Conservation (phyloP, 192 early-diverging fungal genomes). For the Dissophora ornata region DNA sequence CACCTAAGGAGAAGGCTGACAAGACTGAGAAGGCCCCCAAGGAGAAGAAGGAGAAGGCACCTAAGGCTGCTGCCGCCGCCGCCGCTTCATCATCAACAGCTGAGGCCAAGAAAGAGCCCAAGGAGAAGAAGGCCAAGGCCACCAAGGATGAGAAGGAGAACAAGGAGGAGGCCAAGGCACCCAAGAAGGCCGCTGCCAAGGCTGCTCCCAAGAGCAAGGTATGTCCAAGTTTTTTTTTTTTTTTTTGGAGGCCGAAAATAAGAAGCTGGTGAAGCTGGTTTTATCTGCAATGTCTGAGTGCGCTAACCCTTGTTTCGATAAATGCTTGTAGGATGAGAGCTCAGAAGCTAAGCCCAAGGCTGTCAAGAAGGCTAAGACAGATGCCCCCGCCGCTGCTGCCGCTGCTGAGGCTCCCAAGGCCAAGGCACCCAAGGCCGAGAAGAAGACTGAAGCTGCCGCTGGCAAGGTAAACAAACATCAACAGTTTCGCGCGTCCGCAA, state of each 20-base stretch:
- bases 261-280: too few relatives aligned
- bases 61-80: neutral
- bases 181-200: constrained; percentile 21
- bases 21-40: constrained; percentile 21
- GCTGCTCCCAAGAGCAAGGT: constrained; percentile 19
- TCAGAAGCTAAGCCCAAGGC: constrained; percentile 47
- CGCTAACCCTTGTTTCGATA: neutral
- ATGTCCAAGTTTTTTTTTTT: neutral
- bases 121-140: constrained; percentile 29
- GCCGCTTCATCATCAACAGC: constrained; percentile 23
- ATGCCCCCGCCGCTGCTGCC: constrained; percentile 27
- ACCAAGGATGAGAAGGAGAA: constrained; percentile 24
- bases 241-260: neutral
- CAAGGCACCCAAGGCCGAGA: constrained; percentile 37
- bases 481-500: too few relatives aligned
- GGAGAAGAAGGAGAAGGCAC: constrained; percentile 21
- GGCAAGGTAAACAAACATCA: constrained; percentile 33
- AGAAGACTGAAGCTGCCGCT: constrained; percentile 42
- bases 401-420: constrained; percentile 26
- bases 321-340: constrained; percentile 21
- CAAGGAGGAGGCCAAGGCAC: constrained; percentile 4
- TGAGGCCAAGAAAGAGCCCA: constrained; percentile 21
- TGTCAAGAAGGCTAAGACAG: constrained; percentile 47
- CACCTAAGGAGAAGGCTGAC: constrained; percentile 9
- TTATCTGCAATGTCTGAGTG: neutral